Base-by-base conservation (phyloP, 129 eudicot species). In the Sambucus nigra region DNA sequence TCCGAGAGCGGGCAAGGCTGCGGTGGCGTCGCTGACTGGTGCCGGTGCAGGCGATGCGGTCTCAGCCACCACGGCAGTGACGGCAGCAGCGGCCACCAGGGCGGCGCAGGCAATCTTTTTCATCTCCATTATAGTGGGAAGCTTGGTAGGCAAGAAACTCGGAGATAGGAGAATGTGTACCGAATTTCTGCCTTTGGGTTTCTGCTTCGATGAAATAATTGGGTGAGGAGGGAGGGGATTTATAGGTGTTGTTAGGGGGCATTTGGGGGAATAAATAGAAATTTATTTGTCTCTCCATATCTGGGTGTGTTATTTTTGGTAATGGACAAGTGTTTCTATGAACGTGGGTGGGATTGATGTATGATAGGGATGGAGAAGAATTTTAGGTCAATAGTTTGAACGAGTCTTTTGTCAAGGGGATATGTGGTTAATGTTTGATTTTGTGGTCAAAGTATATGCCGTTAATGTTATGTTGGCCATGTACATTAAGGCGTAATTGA, bases 71-170 rank as follows among this genome's bases (percentile, higher is more conserved):
- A 45, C 68, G 7, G 64, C 59, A 25, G 27, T 51, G 48, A 65
- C 57, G 21, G 64, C 15, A 32, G 60, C 73, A 39, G 66, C 73
- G 33, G 63, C 79, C 0, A 73, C 70, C 5, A 76, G 57, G 66
- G 66, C 66, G 5, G 64, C 69, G 29, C 47, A 70, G 2, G 73
- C 73, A 9, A 76, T 65, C 73, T 65, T 65, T 70, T 76, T 76
- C 76, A 76, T 76, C 53, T 70, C 76, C 81, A 76, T 76, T 15
- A 10, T 17, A 7, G 17, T 35, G 24, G 7, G 17, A 60, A 17
- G 53, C 23, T 9, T 23, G 38, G 9, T 12, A 7, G 49, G 57
- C 57, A 17, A 48, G 40, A 5, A 12, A 33, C 40, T 25, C 57
- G 33, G 42, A 45, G 27, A 41, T 27, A 26, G 32, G 63, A 57